Evolutionary conservation across 371 early-diverging fungal species (phyloP).

Genomic region (Mortierella polycephala): DNA sequence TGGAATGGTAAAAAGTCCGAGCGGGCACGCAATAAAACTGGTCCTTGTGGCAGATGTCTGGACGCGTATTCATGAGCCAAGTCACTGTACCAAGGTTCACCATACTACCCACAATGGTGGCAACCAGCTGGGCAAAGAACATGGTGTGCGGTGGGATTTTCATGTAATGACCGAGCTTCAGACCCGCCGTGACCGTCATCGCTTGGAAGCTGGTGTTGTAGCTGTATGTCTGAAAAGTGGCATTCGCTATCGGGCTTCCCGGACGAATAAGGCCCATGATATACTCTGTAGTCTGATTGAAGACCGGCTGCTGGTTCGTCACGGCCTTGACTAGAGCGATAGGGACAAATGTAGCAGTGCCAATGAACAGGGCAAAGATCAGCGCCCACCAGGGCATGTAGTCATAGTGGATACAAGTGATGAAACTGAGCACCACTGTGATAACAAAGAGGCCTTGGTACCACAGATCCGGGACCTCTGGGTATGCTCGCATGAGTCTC

Average conservation of each 20-base stretch:
- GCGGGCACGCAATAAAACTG: constrained; percentile 58
- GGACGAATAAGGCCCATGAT: constrained; percentile 71
- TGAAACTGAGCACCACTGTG: constrained; percentile 59
- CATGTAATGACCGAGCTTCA: constrained; percentile 57
- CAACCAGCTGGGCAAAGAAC: constrained; percentile 55
- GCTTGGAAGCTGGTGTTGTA: constrained; percentile 66
- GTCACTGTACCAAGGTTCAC: constrained; percentile 65
- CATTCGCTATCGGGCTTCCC: constrained; percentile 69
- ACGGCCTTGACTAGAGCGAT: constrained; percentile 70
- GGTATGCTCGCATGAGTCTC: constrained; percentile 71
- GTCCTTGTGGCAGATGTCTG: constrained; percentile 61
- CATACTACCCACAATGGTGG: constrained; percentile 56
- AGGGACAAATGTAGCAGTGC: constrained; percentile 72
- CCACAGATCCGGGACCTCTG: constrained; percentile 77
- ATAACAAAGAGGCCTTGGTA: constrained; percentile 62
- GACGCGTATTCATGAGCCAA: constrained; percentile 68
- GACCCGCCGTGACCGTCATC: constrained; percentile 63
- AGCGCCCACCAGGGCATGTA: constrained; percentile 74
- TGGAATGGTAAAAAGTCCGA: constrained; percentile 67
- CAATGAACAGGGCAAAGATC: constrained; percentile 67
- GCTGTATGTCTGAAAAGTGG: constrained; percentile 73
- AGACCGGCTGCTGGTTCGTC: constrained; percentile 19
- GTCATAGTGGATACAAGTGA: constrained; percentile 62
- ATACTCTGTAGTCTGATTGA: constrained; percentile 62
- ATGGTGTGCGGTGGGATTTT: constrained; percentile 63